These are phyloP conservation scores for Saccharomyces hybrid DNA, from an alignment of 1,139 yeast genomes.

Conservation along the genomic window DNA sequence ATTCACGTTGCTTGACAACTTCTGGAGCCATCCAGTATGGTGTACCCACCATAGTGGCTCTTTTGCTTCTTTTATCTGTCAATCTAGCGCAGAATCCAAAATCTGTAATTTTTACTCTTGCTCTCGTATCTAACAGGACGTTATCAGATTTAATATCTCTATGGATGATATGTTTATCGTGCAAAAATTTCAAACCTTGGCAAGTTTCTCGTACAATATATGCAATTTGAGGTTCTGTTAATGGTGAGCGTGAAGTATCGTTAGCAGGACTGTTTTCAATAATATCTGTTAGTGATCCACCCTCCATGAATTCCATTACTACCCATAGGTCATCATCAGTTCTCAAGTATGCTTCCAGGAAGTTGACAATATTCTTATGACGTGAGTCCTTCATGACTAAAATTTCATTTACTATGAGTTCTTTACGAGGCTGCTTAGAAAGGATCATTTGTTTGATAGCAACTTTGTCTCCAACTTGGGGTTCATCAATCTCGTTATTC, in stretches of 20 bases:
- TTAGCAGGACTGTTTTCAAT: conserved; percentile 59
- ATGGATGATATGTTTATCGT: conserved; percentile 85
- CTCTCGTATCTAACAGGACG: conserved; percentile 75
- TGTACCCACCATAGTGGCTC: conserved; percentile 98
- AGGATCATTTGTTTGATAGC: conserved; percentile 96
- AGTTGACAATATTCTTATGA: conserved; percentile 89
- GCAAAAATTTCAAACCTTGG: conserved; percentile 85
- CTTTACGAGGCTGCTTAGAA: conserved; percentile 89
- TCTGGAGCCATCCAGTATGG: conserved; percentile 99
- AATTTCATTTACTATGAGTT: conserved; percentile 87
- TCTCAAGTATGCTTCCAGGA: conserved; percentile 77
- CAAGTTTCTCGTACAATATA: conserved; percentile 87
- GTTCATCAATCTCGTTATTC: conserved; percentile 19
- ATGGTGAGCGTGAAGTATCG: conserved; percentile 29
- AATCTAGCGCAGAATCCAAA: conserved; percentile 96
- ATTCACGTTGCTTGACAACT: conserved; percentile 92
- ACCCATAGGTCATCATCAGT: conserved; percentile 70
- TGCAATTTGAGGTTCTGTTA: conserved; percentile 74
- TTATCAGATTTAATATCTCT: conserved; percentile 95
- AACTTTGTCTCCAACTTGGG: conserved; percentile 44
- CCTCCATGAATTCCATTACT: conserved; percentile 93
- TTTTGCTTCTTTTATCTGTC: conserved; percentile 83
- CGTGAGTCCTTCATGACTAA: conserved; percentile 90
- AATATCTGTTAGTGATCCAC: conserved; percentile 82
- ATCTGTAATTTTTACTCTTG: conserved; percentile 92